Conservation (phyloP, 2,329 filamentous ascomycete species). For the Colletotrichum incanum region DNA sequence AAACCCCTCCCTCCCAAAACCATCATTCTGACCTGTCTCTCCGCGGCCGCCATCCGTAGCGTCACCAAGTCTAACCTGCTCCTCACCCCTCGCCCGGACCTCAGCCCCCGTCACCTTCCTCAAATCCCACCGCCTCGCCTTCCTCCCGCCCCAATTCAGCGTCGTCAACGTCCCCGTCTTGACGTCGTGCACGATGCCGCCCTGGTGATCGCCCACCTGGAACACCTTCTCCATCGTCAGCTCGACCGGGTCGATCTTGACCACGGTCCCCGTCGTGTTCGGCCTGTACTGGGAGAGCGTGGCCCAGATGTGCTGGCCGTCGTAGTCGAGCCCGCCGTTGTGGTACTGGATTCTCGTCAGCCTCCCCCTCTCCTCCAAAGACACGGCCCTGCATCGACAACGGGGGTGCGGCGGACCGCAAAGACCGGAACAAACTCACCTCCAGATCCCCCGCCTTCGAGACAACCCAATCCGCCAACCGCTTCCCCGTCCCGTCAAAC, state of each 20-base stretch:
- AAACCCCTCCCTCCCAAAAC: constrained; percentile 37
- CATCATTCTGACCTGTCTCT: background rate
- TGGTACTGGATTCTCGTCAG: constrained; percentile 55
- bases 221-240: constrained; percentile 55
- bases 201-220: constrained; percentile 59
- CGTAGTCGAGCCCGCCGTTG: constrained; percentile 65
- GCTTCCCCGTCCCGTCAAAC: constrained; percentile 58
- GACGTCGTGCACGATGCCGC: constrained; percentile 62
- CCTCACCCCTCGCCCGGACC: no score
- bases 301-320: constrained; percentile 63
- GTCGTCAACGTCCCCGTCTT: constrained; percentile 54
- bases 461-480: constrained; percentile 62
- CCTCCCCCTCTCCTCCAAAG: background rate
- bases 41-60: constrained; percentile 48
- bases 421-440: constrained; percentile 16
- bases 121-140: constrained; percentile 57
- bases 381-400: background rate
- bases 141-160: constrained; percentile 64
- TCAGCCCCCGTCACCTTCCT: background rate
- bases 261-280: constrained; percentile 61
- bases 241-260: constrained; percentile 56
- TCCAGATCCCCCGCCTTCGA: constrained; percentile 51
- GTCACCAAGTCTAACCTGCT: constrained; percentile 50
- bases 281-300: constrained; percentile 64
- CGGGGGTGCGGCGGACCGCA: background rate